phyloP scores from a whole-genome alignment of 768 basidiomycete genomes.

The Pholiota molesta region DNA sequence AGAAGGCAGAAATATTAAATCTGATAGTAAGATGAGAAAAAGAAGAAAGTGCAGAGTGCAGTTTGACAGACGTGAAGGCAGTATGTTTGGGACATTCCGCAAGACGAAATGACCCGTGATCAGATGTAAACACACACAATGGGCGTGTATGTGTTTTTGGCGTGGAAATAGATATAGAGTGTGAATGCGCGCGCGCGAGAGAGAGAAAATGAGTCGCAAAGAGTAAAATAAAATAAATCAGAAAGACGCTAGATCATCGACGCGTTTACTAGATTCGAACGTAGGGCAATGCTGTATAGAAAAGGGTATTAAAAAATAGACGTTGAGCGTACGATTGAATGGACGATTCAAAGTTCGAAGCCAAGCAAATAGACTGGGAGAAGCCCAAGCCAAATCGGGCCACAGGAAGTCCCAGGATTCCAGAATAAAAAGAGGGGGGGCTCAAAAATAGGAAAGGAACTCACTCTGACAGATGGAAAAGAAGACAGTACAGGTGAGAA shows the following conservation, averaged over 20 bases:
- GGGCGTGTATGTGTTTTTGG: background rate
- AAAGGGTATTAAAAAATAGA: constrained; percentile 30
- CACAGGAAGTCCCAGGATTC: constrained; percentile 12
- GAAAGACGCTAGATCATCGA: constrained; percentile 33
- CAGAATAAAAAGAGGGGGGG: constrained; percentile 12
- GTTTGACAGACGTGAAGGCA: background rate
- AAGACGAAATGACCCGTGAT: background rate
- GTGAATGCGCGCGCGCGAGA: background rate
- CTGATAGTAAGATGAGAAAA: background rate
- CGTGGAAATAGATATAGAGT: background rate
- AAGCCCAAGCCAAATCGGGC: constrained; percentile 9
- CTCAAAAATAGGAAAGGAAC: constrained; percentile 27
- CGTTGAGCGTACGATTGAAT: constrained; percentile 34
- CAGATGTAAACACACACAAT: constrained; percentile 4
- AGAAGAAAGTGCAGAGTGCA: background rate
- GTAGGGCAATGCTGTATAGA: constrained; percentile 64
- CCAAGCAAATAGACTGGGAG: background rate
- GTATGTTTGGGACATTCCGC: constrained; percentile 3
- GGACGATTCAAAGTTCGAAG: constrained; percentile 3
- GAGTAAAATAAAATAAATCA: constrained; percentile 14
- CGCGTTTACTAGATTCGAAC: constrained; percentile 64
- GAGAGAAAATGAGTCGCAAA: background rate
- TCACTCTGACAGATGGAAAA: constrained; percentile 59
- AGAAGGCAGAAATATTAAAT: constrained; percentile 13
- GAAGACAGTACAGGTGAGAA: constrained; percentile 12